These are phyloP conservation scores for Artemisia tridentata DNA, from an alignment of 129 eudicot genomes.

Conservation along the genomic window DNA sequence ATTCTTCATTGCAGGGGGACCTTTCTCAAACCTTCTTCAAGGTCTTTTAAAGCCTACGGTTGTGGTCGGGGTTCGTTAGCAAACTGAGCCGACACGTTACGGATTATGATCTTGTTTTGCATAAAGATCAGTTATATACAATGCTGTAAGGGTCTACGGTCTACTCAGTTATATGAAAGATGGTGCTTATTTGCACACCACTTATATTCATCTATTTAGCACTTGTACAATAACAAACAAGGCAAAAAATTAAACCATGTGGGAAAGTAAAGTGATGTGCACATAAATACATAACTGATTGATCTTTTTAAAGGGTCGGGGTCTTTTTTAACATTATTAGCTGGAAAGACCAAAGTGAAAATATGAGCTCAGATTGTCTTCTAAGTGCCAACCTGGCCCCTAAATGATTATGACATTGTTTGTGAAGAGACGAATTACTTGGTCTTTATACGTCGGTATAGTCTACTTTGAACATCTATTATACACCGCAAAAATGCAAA, in stretches of 20 bases:
- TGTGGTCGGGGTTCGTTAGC: neutral
- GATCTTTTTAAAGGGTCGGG: neutral
- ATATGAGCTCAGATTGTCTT: no score
- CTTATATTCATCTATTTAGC: neutral
- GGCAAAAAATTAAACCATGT: neutral
- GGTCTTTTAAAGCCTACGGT: neutral
- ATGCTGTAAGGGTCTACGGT: no score
- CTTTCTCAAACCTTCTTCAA: slow-evolving; percentile 13
- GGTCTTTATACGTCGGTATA: no score
- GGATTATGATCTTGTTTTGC: neutral
- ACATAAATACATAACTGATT: no score
- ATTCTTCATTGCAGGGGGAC: slow-evolving; percentile 26
- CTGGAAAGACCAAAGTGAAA: neutral
- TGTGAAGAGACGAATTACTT: no score
- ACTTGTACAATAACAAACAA: neutral
- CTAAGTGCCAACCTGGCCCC: no score
- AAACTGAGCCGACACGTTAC: slow-evolving; percentile 1
- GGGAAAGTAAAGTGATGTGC: slow-evolving; percentile 8
- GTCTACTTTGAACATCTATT: no score
- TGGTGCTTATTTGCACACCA: no score
- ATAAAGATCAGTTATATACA: no score
- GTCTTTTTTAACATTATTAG: neutral
- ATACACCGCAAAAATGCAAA: neutral
- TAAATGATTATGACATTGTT: no score
- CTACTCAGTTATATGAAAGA: no score